Conservation (phyloP, 169 alveolate genomes). For the Pseudocohnilembus persalinus region DNA sequence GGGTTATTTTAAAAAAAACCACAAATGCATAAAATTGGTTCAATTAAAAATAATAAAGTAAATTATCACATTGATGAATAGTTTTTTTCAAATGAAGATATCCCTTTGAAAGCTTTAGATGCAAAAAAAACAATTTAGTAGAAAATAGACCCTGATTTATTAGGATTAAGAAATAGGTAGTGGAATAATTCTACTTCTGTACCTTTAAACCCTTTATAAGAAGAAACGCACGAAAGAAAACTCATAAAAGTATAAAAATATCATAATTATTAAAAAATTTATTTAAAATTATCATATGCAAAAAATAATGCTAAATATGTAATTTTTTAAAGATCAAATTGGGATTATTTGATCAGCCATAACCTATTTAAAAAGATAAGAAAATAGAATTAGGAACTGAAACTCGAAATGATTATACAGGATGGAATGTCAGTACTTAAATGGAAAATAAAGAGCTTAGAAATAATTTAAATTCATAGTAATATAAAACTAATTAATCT, state of each 20-base stretch:
- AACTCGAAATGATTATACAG: constrained; percentile 41
- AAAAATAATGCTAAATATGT: neutral
- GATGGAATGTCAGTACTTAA: constrained; percentile 49
- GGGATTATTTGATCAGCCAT: constrained; percentile 46
- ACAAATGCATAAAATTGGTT: neutral
- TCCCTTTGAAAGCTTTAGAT: neutral
- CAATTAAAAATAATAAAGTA: neutral
- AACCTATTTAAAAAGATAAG: constrained; percentile 39
- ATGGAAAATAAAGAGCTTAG: neutral
- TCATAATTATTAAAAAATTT: neutral
- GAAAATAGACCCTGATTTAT: neutral
- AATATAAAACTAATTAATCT: neutral
- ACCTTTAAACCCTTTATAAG: constrained; percentile 45
- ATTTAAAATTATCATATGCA: too few relatives aligned
- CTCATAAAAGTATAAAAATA: constrained; percentile 31
- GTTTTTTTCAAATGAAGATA: neutral
- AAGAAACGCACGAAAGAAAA: constrained; percentile 52
- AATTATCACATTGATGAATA: neutral
- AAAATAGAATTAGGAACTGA: constrained; percentile 37
- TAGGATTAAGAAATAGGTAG: neutral
- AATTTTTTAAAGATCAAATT: constrained; percentile 21
- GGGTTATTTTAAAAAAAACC: neutral
- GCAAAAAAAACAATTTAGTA: neutral
- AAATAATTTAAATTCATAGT: neutral
- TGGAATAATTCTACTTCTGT: constrained; percentile 43